These are phyloP conservation scores for Trametes sanguinea DNA, from an alignment of 768 basidiomycete species.

Conservation along the genomic window DNA sequence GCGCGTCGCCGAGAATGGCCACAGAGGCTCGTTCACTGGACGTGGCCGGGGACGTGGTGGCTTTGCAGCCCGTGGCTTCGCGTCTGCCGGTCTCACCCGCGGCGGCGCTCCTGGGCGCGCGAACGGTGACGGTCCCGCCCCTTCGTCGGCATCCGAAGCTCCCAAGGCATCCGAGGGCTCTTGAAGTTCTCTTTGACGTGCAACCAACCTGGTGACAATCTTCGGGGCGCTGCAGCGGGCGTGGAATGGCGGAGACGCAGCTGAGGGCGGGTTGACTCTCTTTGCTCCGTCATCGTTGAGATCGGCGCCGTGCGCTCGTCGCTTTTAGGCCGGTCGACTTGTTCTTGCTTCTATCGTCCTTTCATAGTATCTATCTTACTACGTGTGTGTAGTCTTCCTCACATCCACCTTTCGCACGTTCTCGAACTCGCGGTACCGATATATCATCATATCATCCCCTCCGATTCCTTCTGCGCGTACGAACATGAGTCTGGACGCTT, in stretches of 20 bases:
- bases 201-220: neutral
- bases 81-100: conserved; percentile 65
- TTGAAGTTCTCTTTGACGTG: neutral
- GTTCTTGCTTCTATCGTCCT: neutral
- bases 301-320: neutral
- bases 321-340: neutral
- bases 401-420: neutral
- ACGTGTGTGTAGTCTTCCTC: conserved; percentile 14
- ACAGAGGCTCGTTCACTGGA: conserved; percentile 26
- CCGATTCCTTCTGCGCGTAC: neutral
- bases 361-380: conserved; percentile 11
- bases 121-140: conserved; percentile 31
- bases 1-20: conserved; percentile 26
- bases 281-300: neutral
- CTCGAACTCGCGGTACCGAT: neutral
- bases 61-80: conserved; percentile 66
- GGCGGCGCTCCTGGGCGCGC: conserved; percentile 27
- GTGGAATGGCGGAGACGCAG: neutral
- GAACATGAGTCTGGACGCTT: no score
- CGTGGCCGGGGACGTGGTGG: conserved; percentile 57
- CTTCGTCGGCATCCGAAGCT: conserved; percentile 14
- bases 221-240: neutral
- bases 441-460: neutral
- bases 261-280: neutral
- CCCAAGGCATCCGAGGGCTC: conserved; percentile 21